Conservation (phyloP, 139 green algal genomes). For the Tetraselmis striata region DNA sequence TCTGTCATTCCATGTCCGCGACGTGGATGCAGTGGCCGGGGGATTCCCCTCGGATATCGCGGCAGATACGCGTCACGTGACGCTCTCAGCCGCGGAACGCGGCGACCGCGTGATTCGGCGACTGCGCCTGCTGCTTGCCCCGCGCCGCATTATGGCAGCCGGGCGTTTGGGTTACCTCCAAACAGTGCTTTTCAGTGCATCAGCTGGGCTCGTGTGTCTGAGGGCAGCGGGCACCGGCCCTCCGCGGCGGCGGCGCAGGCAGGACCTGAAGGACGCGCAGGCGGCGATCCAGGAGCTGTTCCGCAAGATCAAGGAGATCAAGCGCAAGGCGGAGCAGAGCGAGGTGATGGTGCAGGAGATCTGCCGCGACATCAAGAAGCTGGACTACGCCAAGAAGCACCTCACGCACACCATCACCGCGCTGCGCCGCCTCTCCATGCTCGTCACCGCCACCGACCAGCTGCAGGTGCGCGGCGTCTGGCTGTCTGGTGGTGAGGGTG, state of each 20-base stretch:
- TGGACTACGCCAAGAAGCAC: slow-evolving; percentile 95
- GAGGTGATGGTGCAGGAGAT: slow-evolving; percentile 81
- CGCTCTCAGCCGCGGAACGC: no score
- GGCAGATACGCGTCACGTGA: no score
- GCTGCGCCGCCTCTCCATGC: slow-evolving; percentile 87
- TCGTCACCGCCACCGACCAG: slow-evolving; percentile 59
- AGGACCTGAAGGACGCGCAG: slow-evolving; percentile 64
- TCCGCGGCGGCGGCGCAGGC: slow-evolving; percentile 34
- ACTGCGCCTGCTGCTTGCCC: no score
- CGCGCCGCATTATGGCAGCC: no score
- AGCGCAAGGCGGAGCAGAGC: slow-evolving; percentile 80
- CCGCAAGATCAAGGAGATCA: slow-evolving; percentile 75
- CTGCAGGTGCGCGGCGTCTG: slow-evolving; percentile 7
- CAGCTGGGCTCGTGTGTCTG: no score
- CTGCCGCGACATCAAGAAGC: slow-evolving; percentile 85
- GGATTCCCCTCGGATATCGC: no score
- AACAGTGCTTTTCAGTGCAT: no score
- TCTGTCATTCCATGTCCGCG: no score
- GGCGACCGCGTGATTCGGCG: no score
- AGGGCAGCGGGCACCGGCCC: no score
- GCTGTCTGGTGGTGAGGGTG: background rate
- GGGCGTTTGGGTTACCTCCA: no score
- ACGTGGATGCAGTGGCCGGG: no score
- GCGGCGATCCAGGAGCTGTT: slow-evolving; percentile 73
- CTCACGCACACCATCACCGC: slow-evolving; percentile 92